Percentiles rank a stretch among this genome's conserved stretches.
These are phyloP conservation scores for Saraca asoca DNA, from an alignment of 331 rosid genomes.

Conservation along the genomic window DNA sequence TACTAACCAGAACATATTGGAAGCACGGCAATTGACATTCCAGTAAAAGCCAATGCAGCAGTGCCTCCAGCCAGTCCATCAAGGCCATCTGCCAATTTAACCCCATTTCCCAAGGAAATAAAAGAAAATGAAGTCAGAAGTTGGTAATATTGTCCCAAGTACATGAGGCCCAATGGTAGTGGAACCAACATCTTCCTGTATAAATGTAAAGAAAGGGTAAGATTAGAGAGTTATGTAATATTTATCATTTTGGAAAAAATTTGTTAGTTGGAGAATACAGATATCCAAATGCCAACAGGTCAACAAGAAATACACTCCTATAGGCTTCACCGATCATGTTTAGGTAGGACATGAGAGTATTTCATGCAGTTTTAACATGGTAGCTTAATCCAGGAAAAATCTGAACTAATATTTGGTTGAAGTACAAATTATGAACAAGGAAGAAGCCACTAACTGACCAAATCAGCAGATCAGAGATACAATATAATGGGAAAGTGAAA, in stretches of 20 bases:
- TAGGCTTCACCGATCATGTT: constrained; percentile 10
- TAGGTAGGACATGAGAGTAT: neutral
- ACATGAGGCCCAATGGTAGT: constrained; percentile 79
- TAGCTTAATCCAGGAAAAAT: neutral
- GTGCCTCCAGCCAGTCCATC: constrained; percentile 96
- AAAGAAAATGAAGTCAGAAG: constrained; percentile 78
- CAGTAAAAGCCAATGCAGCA: constrained; percentile 90
- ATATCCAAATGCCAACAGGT: constrained; percentile 15
- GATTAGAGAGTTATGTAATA: neutral
- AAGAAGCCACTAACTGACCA: neutral
- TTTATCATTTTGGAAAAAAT: neutral
- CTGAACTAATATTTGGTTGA: neutral
- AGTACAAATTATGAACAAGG: neutral
- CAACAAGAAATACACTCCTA: constrained; percentile 5
- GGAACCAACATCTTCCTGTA: constrained; percentile 90
- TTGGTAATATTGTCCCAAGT: constrained; percentile 71
- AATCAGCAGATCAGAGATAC: neutral
- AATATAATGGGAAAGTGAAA: neutral
- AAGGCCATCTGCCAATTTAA: constrained; percentile 81
- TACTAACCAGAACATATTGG: constrained; percentile 91
- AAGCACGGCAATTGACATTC: constrained; percentile 98
- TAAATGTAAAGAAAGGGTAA: constrained; percentile 28
- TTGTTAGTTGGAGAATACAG: constrained; percentile 19
- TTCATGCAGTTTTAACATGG: neutral
- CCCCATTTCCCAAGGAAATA: constrained; percentile 89